Conservation (phyloP, 2,329 filamentous ascomycete genomes). For the Pyricularia pennisetigena region DNA sequence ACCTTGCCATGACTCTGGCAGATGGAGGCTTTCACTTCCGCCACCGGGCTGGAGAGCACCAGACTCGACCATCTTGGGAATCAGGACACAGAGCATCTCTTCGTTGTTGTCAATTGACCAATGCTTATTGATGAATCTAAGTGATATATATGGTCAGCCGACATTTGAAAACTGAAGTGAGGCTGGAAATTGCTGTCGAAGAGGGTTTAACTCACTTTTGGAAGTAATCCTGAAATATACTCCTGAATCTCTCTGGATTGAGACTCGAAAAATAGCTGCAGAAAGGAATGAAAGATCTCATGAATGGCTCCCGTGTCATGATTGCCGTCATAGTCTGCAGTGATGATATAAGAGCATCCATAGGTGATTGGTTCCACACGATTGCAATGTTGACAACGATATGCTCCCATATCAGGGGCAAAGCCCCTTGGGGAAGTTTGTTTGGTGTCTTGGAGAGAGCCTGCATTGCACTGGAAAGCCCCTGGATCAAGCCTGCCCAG, state of each 20-base stretch:
- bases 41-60: conserved; percentile 42
- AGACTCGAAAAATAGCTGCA: conserved; percentile 73
- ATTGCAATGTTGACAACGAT: conserved; percentile 52
- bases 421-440: conserved; percentile 23
- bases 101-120: conserved; percentile 61
- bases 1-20: conserved; percentile 63
- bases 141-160: conserved; percentile 9
- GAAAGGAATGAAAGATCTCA: conserved; percentile 71
- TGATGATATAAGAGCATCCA: conserved; percentile 67
- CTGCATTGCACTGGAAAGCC: conserved; percentile 42
- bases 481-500: conserved; percentile 58
- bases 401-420: conserved; percentile 42
- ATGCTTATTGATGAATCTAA: conserved; percentile 62
- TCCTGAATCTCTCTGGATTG: conserved; percentile 63
- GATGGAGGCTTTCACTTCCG: conserved; percentile 37
- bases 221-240: conserved; percentile 70
- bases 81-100: conserved; percentile 56
- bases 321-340: conserved; percentile 55
- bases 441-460: conserved; percentile 29
- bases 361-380: conserved; percentile 64
- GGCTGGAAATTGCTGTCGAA: not conserved
- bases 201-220: conserved; percentile 35
- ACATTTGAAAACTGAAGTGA: not conserved
- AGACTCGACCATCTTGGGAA: conserved; percentile 54
- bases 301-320: conserved; percentile 55